Evolutionary conservation across 352 stramenopile species (phyloP).

Genomic region (Globisporangium nodosum): DNA sequence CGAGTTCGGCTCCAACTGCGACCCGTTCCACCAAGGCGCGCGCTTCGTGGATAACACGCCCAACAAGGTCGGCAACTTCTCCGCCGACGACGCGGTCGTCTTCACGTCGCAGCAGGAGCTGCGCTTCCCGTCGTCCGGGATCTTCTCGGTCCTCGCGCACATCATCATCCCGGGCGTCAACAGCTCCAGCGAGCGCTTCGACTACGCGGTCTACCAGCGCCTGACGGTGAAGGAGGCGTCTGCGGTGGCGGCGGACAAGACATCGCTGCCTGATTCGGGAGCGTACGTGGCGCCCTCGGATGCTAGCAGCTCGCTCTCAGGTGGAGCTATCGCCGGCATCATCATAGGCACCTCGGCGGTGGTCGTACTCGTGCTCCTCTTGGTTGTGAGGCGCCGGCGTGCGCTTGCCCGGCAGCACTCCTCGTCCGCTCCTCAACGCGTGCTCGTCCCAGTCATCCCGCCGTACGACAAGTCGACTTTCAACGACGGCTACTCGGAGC

Average conservation of each 20-base stretch:
- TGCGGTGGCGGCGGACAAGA: too few species aligned
- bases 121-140: slow-evolving; percentile 8
- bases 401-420: neutral
- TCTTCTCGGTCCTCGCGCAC: slow-evolving; percentile 27
- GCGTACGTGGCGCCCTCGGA: neutral
- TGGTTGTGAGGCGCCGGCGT: slow-evolving; percentile 1
- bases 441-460: neutral
- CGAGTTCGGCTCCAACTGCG: slow-evolving; percentile 22
- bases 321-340: slow-evolving; percentile 1
- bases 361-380: slow-evolving; percentile 3
- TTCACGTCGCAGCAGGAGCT: slow-evolving; percentile 22
- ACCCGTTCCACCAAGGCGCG: slow-evolving; percentile 19
- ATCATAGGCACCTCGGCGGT: slow-evolving; percentile 3
- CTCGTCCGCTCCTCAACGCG: neutral
- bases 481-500: slow-evolving; percentile 9
- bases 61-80: slow-evolving; percentile 21
- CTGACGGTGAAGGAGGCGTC: slow-evolving; percentile 14
- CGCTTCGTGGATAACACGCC: slow-evolving; percentile 17
- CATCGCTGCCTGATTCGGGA: neutral
- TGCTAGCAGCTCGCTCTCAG: slow-evolving; percentile 3
- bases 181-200: slow-evolving; percentile 14
- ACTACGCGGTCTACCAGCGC: slow-evolving; percentile 25
- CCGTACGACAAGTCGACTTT: slow-evolving; percentile 13
- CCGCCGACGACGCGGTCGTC: neutral
- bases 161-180: slow-evolving; percentile 18